A percentile compares a stretch with the other conserved stretches of the same genome.
phyloP scores from a whole-genome alignment of 2,329 filamentous ascomycete genomes.

The Fusarium buxicola region DNA sequence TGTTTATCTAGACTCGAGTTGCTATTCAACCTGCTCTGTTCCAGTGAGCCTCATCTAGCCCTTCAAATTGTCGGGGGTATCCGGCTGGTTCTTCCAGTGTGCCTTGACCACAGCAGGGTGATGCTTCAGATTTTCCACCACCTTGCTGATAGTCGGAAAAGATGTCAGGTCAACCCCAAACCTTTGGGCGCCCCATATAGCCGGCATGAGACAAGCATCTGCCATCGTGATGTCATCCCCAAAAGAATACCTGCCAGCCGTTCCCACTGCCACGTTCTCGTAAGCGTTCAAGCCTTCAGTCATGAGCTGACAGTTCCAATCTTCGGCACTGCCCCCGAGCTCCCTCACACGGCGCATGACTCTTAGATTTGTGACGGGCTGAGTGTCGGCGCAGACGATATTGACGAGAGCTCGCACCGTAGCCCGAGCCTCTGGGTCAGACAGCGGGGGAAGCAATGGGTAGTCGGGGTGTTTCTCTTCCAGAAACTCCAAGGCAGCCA shows the following conservation, averaged over 20 bases:
- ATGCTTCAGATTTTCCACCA: slow-evolving; percentile 60
- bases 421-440: slow-evolving; percentile 58
- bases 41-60: background rate
- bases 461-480: slow-evolving; percentile 63
- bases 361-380: slow-evolving; percentile 69
- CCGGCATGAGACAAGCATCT: slow-evolving; percentile 68
- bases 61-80: slow-evolving; percentile 54
- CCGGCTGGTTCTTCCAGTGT: slow-evolving; percentile 65
- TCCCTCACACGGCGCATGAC: slow-evolving; percentile 62
- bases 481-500: slow-evolving; percentile 71
- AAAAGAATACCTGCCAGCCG: slow-evolving; percentile 64
- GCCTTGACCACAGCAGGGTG: slow-evolving; percentile 64
- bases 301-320: slow-evolving; percentile 66
- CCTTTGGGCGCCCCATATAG: slow-evolving; percentile 67
- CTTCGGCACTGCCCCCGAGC: slow-evolving; percentile 56
- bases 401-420: slow-evolving; percentile 63
- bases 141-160: slow-evolving; percentile 60
- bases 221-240: slow-evolving; percentile 68
- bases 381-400: slow-evolving; percentile 68
- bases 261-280: slow-evolving; percentile 56
- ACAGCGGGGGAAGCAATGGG: slow-evolving; percentile 62
- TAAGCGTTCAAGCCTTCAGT: slow-evolving; percentile 66
- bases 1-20: background rate
- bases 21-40: background rate
- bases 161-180: slow-evolving; percentile 63